Evolutionary conservation across 148 eudicot genomes (phyloP).

Genomic region (Rheum nobile): DNA sequence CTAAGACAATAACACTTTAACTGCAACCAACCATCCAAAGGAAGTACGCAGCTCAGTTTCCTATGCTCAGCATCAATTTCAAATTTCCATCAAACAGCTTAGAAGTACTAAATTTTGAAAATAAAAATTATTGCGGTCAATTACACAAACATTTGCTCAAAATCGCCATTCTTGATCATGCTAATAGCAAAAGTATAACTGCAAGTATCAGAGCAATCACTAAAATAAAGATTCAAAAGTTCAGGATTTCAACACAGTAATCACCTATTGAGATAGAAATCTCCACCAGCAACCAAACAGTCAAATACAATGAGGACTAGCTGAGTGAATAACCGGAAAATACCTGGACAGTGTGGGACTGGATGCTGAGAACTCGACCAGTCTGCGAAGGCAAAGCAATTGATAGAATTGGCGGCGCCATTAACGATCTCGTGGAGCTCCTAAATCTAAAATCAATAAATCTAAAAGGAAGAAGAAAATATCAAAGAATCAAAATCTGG

Average conservation of each 20-base stretch:
- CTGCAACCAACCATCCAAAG: not conserved
- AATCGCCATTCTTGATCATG: not conserved
- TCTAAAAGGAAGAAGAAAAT: not conserved
- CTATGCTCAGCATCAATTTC: not conserved
- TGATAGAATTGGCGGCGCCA: constrained; percentile 78
- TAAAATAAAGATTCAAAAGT: not conserved
- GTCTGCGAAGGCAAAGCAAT: constrained; percentile 79
- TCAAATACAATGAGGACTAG: not conserved
- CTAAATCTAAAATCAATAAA: constrained; percentile 13
- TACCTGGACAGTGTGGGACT: constrained; percentile 97
- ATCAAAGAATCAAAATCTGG: not conserved
- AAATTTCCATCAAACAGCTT: not conserved
- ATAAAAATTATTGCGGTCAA: not conserved
- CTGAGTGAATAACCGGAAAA: not conserved
- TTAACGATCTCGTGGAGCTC: constrained; percentile 24
- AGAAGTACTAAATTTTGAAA: not conserved
- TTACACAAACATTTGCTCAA: not conserved
- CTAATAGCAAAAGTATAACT: not conserved
- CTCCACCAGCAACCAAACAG: not conserved
- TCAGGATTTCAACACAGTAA: not conserved
- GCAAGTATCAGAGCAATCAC: not conserved
- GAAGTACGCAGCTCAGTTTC: not conserved
- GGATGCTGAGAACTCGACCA: constrained; percentile 95
- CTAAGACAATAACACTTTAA: not conserved
- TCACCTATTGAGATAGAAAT: not conserved